These are phyloP conservation scores for Jamesozyma jinghongensis DNA, from an alignment of 805 yeast genomes.

Conservation along the genomic window DNA sequence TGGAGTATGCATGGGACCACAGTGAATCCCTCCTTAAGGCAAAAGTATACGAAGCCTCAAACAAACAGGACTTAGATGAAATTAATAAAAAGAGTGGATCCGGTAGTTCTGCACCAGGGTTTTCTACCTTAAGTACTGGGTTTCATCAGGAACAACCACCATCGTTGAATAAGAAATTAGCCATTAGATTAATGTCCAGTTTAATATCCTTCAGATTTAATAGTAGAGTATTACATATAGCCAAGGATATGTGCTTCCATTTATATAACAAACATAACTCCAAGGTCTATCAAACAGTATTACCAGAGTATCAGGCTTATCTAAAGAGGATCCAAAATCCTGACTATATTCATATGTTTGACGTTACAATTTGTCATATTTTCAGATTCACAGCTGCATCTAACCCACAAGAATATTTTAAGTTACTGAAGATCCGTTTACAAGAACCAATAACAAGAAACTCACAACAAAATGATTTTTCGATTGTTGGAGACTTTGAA, in stretches of 20 bases:
- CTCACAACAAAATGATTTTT: slow-evolving; percentile 1
- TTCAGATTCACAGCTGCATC: slow-evolving; percentile 42
- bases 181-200: slow-evolving; percentile 22
- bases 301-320: slow-evolving; percentile 15
- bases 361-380: slow-evolving; percentile 24
- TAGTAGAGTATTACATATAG: slow-evolving; percentile 24
- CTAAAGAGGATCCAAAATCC: slow-evolving; percentile 10
- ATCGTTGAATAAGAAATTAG: slow-evolving; percentile 20
- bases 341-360: slow-evolving; percentile 11
- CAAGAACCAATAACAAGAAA: slow-evolving; percentile 6
- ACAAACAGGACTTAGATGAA: neutral
- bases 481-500: slow-evolving; percentile 32
- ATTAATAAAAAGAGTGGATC: slow-evolving; percentile 14
- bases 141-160: slow-evolving; percentile 31
- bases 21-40: slow-evolving; percentile 8
- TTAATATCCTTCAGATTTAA: slow-evolving; percentile 30
- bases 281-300: slow-evolving; percentile 4
- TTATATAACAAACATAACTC: slow-evolving; percentile 7
- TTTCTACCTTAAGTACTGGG: slow-evolving; percentile 25
- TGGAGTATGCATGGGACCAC: slow-evolving; percentile 34
- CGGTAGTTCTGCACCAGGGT: slow-evolving; percentile 22
- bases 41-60: neutral
- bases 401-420: slow-evolving; percentile 37
- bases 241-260: slow-evolving; percentile 21
- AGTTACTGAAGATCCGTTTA: slow-evolving; percentile 15